Evolutionary conservation across 805 yeast species (phyloP).

Genomic region (Tetrapisispora iriomotensis): DNA sequence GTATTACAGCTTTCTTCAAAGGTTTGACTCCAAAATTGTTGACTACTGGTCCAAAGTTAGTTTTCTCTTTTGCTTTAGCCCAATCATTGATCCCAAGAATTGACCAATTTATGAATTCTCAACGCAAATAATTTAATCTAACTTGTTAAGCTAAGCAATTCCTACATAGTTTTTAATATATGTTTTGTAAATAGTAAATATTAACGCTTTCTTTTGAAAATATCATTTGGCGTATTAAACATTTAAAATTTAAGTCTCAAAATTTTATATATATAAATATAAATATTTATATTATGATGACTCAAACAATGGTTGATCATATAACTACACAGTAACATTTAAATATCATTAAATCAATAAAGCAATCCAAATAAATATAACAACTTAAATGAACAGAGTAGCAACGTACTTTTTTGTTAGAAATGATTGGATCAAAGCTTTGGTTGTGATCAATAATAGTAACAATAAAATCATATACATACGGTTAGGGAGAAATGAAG

Average conservation of each 20-base stretch:
- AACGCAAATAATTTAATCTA: background rate
- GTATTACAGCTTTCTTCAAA: conserved; percentile 82
- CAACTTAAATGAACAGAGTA: conserved; percentile 2
- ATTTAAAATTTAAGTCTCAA: too few relatives aligned
- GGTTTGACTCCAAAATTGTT: conserved; percentile 93
- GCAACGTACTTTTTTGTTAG: conserved; percentile 12
- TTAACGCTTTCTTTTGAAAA: too few relatives aligned
- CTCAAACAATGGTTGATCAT: too few relatives aligned
- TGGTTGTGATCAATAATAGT: conserved; percentile 7
- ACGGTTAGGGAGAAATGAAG: conserved; percentile 12
- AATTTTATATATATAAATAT: too few relatives aligned
- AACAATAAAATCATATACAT: conserved; percentile 13
- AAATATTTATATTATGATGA: too few relatives aligned
- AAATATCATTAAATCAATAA: too few relatives aligned
- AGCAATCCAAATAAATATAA: too few relatives aligned
- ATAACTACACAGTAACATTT: too few relatives aligned
- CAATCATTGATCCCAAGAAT: conserved; percentile 95
- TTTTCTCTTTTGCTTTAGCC: conserved; percentile 95
- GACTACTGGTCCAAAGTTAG: conserved; percentile 97
- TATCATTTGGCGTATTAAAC: too few relatives aligned
- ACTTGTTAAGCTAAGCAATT: conserved; percentile 21
- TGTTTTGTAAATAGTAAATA: background rate
- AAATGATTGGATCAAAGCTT: conserved; percentile 9
- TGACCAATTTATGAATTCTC: conserved; percentile 46
- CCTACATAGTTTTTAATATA: background rate